Base-by-base conservation (phyloP, 192 early-diverging fungal species). In the Linnemannia zychae region DNA sequence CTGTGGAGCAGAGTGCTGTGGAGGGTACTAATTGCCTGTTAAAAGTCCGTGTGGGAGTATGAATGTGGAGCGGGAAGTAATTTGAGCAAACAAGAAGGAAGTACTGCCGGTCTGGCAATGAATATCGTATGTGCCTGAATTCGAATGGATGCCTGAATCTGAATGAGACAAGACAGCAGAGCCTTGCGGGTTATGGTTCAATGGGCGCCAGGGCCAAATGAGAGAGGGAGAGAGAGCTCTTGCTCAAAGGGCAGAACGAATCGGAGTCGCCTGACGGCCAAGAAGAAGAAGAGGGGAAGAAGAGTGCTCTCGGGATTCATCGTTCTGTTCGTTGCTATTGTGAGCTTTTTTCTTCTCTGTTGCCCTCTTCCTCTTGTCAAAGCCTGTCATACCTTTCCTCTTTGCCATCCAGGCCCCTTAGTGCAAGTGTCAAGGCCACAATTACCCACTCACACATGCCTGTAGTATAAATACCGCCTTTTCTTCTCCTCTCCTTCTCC, bases 251-350 rank as follows among this genome's bases (percentile, higher is more conserved):
- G 13, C 24, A 63, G 57, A 63, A 16, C 28, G 24, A 0, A 13
- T 63, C 53, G 53, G 53, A 24, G 53, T 57, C 22, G 53, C 53
- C n/a, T 63, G 57, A 63, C 31, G 57, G 28, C 24, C 0, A 12
- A 31, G 24, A 3, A 4, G 28, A 31, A 13, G 24, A 63, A 15
- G 28, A 15, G 24, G 52, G 7, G 18, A 4, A 60, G 13, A 15
- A 60, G 28, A 31, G 57, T 63, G 57, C 57, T 63, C 57, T 63
- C 57, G 31, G n/a, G n/a, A n/a, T n/a, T n/a, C n/a, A n/a, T n/a
- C n/a, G n/a, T n/a, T n/a, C n/a, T n/a, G n/a, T n/a, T n/a, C n/a
- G n/a, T n/a, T n/a, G n/a, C n/a, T 53, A 4, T 53, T 53, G n/a
- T 53, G 52, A 53, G 52, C 52, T 18, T 53, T 53, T 53, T 24